phyloP scores from a whole-genome alignment of 2,329 filamentous ascomycete species.

The Volutella citrinella region DNA sequence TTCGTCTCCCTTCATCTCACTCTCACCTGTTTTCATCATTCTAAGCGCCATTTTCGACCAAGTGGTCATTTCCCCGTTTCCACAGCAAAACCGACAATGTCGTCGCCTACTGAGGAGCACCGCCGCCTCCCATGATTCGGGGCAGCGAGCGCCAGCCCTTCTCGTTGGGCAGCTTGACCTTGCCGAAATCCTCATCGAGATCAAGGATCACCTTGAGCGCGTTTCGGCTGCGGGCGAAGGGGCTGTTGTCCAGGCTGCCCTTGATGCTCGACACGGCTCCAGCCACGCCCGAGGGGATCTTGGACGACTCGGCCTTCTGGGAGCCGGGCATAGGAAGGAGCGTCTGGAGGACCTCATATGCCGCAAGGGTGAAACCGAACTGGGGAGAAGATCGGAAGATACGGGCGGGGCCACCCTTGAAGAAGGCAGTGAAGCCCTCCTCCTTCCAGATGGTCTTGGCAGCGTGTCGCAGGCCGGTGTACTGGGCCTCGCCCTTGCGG shows the following conservation, averaged over 20 bases:
- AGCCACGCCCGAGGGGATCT: constrained; percentile 55
- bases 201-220: constrained; percentile 95
- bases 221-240: constrained; percentile 69
- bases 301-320: constrained; percentile 45
- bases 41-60: too few relatives aligned
- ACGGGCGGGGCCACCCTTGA: constrained; percentile 95
- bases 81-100: too few relatives aligned
- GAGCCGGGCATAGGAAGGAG: constrained; percentile 70
- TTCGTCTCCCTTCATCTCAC: constrained; percentile 1
- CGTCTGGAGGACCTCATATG: constrained; percentile 88
- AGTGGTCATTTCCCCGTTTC: too few relatives aligned
- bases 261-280: constrained; percentile 55
- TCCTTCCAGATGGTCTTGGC: constrained; percentile 81
- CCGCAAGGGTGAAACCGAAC: constrained; percentile 95
- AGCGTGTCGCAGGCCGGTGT: constrained; percentile 83
- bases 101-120: too few relatives aligned
- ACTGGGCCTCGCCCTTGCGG: constrained; percentile 86
- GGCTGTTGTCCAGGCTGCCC: constrained; percentile 39
- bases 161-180: constrained; percentile 58
- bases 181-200: constrained; percentile 89
- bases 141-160: constrained; percentile 54
- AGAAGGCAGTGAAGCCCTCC: constrained; percentile 94
- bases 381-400: constrained; percentile 94
- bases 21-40: constrained; percentile 3
- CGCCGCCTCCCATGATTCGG: constrained; percentile 43